Base-by-base conservation (phyloP, 805 yeast genomes). In the Pichia kluyveri region DNA sequence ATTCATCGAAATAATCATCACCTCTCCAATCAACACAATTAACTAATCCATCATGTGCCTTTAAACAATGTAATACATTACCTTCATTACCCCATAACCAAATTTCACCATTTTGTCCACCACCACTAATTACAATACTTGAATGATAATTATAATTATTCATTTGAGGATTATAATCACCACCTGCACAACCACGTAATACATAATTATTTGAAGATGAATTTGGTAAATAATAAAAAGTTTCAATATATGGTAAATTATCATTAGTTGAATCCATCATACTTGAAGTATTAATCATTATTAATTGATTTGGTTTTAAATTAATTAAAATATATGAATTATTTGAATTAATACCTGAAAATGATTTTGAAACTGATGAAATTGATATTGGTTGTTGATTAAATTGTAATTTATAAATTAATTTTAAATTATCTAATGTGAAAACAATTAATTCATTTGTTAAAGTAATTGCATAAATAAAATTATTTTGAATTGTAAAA, bases 41-140 rank as follows among this genome's bases (percentile, higher is more conserved):
- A 4, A 52, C 55, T 15, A 50, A 46, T 14, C 46, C 46, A 10
- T 45, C 43, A 41, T 52, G 55, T 10, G 40, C 50, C 10, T 50
- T 38, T 9, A 52, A 38, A 38, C 48, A 48, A 4, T 46, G 48
- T 9, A 52, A 32, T 7, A 52, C 40, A 26, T 52, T 52, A 26
- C 55, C 55, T 38, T 48, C 46, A 19, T 44, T 38, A 1, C 53
- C 55, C 55, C 55, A 52, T 26, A 52, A 28, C 55, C 55, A 52
- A 32, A 52, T 45, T 40, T 52, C 49, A 6, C 55, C 55, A 8
- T 47, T 41, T 26, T 23, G 26, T 23, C 41, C 42, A 11, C 50
- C 50, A 12, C 55, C 55, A 28, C 53, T 47, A 6, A 52, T 45
- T 11, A 52, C 46, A 17, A 52, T 37, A 18, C 53, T 49, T 2